A percentile compares a stretch with the other conserved stretches of the same genome.
phyloP scores from a whole-genome alignment of 371 early-diverging fungal species.

The Zychaea mexicana region DNA sequence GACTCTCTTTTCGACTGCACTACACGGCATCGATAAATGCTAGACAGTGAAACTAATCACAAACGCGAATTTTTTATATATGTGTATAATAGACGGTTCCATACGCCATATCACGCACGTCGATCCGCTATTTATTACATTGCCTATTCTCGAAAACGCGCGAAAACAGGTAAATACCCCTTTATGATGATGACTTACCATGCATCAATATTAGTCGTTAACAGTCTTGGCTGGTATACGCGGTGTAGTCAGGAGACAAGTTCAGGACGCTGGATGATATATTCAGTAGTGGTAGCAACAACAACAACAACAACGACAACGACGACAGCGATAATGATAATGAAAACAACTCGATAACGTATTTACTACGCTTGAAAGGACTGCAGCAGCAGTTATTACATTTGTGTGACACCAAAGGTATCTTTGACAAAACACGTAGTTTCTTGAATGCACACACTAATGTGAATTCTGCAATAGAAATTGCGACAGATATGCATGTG shows the following conservation, averaged over 20 bases:
- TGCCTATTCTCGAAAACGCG: constrained; percentile 12
- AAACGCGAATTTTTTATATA: background rate
- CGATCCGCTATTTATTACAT: constrained; percentile 20
- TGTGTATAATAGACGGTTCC: constrained; percentile 8
- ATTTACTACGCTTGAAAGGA: background rate
- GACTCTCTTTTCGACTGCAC: background rate
- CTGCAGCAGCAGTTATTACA: constrained; percentile 1
- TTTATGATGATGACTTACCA: background rate
- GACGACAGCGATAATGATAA: background rate
- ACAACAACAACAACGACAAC: too few species aligned
- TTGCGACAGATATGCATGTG: constrained; percentile 13
- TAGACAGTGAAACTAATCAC: too few species aligned
- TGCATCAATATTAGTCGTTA: too few species aligned
- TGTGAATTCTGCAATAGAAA: background rate
- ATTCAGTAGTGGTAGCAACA: too few species aligned
- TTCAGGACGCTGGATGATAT: constrained; percentile 18
- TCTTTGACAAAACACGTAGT: too few species aligned
- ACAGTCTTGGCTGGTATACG: background rate
- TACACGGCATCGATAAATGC: too few species aligned
- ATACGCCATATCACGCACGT: constrained; percentile 16
- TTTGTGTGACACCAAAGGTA: constrained; percentile 17
- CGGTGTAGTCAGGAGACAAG: constrained; percentile 1
- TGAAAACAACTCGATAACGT: background rate
- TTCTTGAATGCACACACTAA: background rate
- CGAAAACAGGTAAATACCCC: constrained; percentile 4